phyloP scores from a whole-genome alignment of 169 alveolate species.

The Eimeria praecox region DNA sequence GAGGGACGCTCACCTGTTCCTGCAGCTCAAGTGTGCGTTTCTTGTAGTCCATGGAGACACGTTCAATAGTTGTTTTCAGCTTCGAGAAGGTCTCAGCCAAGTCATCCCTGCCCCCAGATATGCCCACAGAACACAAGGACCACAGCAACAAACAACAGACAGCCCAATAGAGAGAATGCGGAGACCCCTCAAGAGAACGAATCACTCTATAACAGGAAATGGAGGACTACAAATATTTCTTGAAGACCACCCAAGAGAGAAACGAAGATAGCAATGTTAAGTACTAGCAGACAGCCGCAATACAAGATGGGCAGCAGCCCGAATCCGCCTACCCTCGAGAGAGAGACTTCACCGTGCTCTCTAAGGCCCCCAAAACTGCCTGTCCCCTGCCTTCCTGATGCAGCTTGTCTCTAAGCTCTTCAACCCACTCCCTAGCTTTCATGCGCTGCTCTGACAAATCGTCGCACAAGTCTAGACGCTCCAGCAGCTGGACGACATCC shows the following conservation, averaged over 20 bases:
- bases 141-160: neutral
- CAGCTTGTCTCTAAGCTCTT: conserved; percentile 1
- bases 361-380: conserved; percentile 43
- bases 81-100: neutral
- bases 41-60: conserved; percentile 9
- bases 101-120: conserved; percentile 21
- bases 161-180: neutral
- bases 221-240: neutral
- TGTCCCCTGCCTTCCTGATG: conserved; percentile 35
- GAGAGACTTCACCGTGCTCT: neutral
- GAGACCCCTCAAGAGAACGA: neutral
- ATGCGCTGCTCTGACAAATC: conserved; percentile 59
- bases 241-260: neutral
- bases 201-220: no score
- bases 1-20: neutral
- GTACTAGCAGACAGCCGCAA: neutral
- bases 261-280: no score
- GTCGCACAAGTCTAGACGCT: neutral
- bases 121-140: neutral
- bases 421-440: conserved; percentile 16
- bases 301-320: neutral
- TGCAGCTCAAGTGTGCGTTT: conserved; percentile 25
- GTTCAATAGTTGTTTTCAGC: neutral
- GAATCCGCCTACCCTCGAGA: conserved; percentile 12
- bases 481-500: conserved; percentile 18